Evolutionary conservation across 495 filamentous ascomycete species (phyloP).

Genomic region (Aspergillus haitiensis): DNA sequence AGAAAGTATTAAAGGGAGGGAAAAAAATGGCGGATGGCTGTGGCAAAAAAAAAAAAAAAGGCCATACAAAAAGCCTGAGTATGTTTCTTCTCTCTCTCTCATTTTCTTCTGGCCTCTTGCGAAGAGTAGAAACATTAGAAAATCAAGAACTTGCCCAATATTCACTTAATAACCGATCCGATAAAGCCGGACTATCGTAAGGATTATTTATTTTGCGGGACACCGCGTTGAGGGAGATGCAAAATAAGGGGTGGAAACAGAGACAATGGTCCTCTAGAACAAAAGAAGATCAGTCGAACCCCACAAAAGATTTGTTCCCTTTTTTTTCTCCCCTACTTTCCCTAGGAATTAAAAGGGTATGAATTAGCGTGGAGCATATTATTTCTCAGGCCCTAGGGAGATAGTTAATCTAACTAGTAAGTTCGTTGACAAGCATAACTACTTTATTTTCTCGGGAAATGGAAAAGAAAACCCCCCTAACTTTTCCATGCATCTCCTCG

Average conservation of each 20-base stretch:
- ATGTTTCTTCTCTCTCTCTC: background rate
- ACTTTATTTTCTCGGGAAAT: too few relatives aligned
- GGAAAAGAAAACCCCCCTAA: too few relatives aligned
- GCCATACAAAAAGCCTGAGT: background rate
- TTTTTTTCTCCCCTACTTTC: constrained; percentile 6
- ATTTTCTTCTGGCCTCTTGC: background rate
- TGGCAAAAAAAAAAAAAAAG: background rate
- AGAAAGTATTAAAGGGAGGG: background rate
- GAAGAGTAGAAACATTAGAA: background rate
- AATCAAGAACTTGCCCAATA: constrained; percentile 1
- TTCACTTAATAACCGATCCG: constrained; percentile 7
- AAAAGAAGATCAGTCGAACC: constrained; percentile 17
- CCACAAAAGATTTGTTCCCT: background rate
- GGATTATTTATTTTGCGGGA: constrained; percentile 4
- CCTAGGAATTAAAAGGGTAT: background rate
- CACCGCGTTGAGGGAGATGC: background rate
- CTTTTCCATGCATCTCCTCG: background rate
- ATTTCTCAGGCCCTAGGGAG: too few relatives aligned
- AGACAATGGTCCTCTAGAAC: constrained; percentile 16
- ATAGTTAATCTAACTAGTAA: too few relatives aligned
- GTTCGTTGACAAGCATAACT: background rate
- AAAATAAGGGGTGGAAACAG: constrained; percentile 15
- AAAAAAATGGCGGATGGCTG: background rate
- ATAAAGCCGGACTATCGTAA: constrained; percentile 17
- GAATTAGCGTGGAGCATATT: background rate